phyloP scores from a whole-genome alignment of 176 grass and related monocot genomes.

The Paspalum vaginatum region DNA sequence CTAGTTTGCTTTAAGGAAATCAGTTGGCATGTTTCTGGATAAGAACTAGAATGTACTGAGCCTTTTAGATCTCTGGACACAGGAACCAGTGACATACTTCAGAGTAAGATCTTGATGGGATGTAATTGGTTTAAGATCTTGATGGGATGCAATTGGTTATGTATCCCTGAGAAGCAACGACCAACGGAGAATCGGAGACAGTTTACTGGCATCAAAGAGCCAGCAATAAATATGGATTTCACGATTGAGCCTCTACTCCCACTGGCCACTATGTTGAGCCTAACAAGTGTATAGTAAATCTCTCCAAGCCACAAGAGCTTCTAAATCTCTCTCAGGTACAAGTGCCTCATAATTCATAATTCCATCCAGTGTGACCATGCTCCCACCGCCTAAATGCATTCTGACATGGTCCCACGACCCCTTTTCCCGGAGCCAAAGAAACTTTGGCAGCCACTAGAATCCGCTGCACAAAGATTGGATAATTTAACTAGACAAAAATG shows the following conservation, averaged over 20 bases:
- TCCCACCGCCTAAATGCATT: background rate
- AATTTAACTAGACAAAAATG: background rate
- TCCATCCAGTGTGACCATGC: background rate
- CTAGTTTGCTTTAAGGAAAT: background rate
- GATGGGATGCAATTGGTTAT: background rate
- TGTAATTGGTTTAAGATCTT: background rate
- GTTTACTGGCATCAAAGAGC: background rate
- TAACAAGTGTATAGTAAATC: background rate
- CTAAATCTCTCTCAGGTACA: background rate
- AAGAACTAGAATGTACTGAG: background rate
- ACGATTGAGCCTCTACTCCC: background rate
- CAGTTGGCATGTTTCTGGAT: background rate
- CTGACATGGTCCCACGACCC: background rate
- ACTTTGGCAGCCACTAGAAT: background rate
- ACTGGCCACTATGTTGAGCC: background rate
- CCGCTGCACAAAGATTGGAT: background rate
- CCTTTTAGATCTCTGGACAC: background rate
- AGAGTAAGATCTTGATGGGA: background rate
- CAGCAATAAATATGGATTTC: background rate
- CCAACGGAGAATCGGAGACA: background rate
- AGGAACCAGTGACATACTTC: background rate
- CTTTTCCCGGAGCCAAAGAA: background rate
- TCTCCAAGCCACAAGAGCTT: background rate
- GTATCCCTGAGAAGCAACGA: background rate
- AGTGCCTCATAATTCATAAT: background rate